Percentiles rank a stretch among this genome's conserved stretches.
These are phyloP conservation scores for Boletus eberwhitei DNA, from an alignment of 768 basidiomycete genomes.

Conservation along the genomic window DNA sequence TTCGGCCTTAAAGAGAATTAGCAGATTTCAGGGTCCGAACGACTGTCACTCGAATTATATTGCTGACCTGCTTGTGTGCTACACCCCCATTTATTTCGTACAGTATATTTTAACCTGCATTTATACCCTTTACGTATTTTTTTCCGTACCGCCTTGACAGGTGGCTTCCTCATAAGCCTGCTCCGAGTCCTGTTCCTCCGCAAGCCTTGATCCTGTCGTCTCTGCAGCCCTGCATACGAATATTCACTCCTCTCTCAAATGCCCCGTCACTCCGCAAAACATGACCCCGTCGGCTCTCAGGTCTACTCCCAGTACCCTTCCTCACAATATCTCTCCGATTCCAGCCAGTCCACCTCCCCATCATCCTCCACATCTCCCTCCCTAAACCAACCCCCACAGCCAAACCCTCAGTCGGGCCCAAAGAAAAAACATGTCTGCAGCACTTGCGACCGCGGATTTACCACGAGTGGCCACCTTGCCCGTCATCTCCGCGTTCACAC, in stretches of 20 bases:
- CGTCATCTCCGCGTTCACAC: slow-evolving; percentile 89
- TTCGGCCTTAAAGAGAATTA: slow-evolving; percentile 26
- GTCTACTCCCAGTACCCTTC: slow-evolving; percentile 23
- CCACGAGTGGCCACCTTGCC: slow-evolving; percentile 85
- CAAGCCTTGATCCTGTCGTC: slow-evolving; percentile 25
- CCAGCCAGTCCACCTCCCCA: slow-evolving; percentile 19
- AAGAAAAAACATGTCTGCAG: slow-evolving; percentile 58
- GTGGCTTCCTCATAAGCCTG: slow-evolving; percentile 34
- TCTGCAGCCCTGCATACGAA: slow-evolving; percentile 29
- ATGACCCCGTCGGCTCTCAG: slow-evolving; percentile 17
- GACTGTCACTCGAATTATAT: slow-evolving; percentile 29
- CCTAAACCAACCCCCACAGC: not conserved
- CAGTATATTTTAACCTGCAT: slow-evolving; percentile 17
- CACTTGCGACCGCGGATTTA: slow-evolving; percentile 76
- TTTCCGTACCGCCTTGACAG: slow-evolving; percentile 36
- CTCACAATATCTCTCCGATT: slow-evolving; percentile 26
- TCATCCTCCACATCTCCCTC: slow-evolving; percentile 2
- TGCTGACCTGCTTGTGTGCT: slow-evolving; percentile 11
- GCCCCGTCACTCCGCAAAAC: slow-evolving; percentile 32
- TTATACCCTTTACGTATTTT: slow-evolving; percentile 32
- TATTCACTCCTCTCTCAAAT: slow-evolving; percentile 13
- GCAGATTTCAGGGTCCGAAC: slow-evolving; percentile 34
- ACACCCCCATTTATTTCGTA: slow-evolving; percentile 26
- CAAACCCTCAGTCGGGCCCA: not conserved
- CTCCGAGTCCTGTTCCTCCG: slow-evolving; percentile 23